Percentiles rank a stretch among this genome's conserved stretches.
These are phyloP conservation scores for Apiotrichum gamsii DNA, from an alignment of 1,284 basidiomycete genomes.

Conservation along the genomic window DNA sequence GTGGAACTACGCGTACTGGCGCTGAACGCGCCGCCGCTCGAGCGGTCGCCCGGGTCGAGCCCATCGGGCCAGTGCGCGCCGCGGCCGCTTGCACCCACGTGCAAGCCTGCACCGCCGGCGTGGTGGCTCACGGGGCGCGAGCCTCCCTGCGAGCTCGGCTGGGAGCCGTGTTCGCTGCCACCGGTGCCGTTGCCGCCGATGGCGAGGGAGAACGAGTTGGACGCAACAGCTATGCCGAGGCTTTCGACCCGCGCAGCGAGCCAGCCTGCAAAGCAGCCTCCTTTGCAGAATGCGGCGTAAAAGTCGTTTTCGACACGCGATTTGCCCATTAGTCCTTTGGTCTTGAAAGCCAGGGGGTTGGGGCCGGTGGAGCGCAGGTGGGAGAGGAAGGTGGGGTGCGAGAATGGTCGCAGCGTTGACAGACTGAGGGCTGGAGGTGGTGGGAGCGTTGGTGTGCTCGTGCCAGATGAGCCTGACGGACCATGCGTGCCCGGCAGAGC, in stretches of 20 bases:
- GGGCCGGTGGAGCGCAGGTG: slow-evolving; percentile 73
- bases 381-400: slow-evolving; percentile 65
- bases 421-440: slow-evolving; percentile 7
- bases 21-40: too few relatives aligned
- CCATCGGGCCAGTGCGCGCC: too few relatives aligned
- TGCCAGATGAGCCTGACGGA: slow-evolving; percentile 1
- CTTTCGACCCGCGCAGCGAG: slow-evolving; percentile 31
- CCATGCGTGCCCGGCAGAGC: not conserved
- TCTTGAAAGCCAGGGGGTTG: slow-evolving; percentile 64
- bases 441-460: slow-evolving; percentile 6
- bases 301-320: slow-evolving; percentile 45
- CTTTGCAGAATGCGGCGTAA: slow-evolving; percentile 45
- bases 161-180: too few relatives aligned
- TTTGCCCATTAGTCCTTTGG: slow-evolving; percentile 38
- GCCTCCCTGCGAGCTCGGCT: too few relatives aligned
- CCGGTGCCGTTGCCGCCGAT: not conserved
- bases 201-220: slow-evolving; percentile 1
- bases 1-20: too few relatives aligned
- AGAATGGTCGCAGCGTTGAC: slow-evolving; percentile 64
- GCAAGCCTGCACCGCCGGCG: too few relatives aligned
- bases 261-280: slow-evolving; percentile 44
- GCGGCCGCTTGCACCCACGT: too few relatives aligned
- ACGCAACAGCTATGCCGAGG: slow-evolving; percentile 30
- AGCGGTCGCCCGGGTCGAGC: too few relatives aligned
- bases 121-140: too few relatives aligned